phyloP scores from a whole-genome alignment of 129 eudicot species.

The Ambrosia artemisiifolia region DNA sequence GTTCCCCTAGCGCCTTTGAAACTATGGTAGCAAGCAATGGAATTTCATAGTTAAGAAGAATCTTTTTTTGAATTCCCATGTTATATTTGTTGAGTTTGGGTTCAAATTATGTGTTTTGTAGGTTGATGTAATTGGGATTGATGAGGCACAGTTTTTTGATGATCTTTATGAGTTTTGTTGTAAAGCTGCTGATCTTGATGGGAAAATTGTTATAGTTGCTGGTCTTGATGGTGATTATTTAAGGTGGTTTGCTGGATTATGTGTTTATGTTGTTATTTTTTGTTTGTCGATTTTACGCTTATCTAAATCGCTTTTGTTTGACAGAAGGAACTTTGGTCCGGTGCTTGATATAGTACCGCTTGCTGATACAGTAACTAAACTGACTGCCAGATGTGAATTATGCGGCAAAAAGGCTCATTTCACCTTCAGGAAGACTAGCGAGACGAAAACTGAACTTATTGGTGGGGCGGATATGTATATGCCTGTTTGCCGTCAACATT shows the following conservation, averaged over 20 bases:
- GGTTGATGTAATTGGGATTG: constrained; percentile 96
- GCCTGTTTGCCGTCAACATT: constrained; percentile 98
- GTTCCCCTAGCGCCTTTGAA: no score
- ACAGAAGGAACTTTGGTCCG: constrained; percentile 97
- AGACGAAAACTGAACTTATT: constrained; percentile 61
- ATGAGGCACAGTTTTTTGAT: constrained; percentile 91
- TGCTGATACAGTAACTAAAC: constrained; percentile 83
- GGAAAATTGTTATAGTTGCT: constrained; percentile 77
- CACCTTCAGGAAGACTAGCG: constrained; percentile 66
- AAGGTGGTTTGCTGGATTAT: constrained; percentile 39
- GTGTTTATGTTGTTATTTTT: neutral
- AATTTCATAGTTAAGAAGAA: neutral
- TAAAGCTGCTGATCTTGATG: constrained; percentile 86
- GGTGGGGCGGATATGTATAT: constrained; percentile 90
- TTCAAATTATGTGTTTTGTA: constrained; percentile 27
- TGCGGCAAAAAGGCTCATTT: constrained; percentile 82
- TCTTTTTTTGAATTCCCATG: neutral
- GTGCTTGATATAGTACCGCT: constrained; percentile 83
- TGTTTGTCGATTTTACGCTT: neutral
- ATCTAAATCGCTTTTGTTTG: constrained; percentile 11
- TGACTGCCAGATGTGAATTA: constrained; percentile 86
- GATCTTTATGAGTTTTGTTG: constrained; percentile 94
- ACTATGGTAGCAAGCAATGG: no score
- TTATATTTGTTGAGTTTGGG: neutral
- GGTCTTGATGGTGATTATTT: constrained; percentile 96